Evolutionary conservation across 2,329 filamentous ascomycete genomes (phyloP), one percentile per base, ranked within the genome.

Genomic region (Beauveria asiatica): DNA sequence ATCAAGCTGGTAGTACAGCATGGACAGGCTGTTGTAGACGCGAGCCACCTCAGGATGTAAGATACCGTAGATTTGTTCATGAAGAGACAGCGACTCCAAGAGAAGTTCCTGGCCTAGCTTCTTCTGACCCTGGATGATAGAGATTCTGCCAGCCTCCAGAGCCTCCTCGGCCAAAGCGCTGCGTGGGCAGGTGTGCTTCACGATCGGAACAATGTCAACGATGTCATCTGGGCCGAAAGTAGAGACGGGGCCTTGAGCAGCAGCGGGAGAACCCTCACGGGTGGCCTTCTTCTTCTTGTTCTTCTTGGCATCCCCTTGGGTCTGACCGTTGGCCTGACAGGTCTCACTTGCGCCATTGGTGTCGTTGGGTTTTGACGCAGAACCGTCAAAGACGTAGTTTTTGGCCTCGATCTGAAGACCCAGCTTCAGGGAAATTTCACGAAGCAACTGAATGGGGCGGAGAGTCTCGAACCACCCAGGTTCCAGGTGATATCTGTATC

Each of bases 21-120:
- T 96, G 3, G 94, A 96, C 50, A 99, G 76, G 57, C 89, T 92
- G 75, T 96, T 93, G 79, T 99, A 99, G 30, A 96, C 89, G 64
- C 92, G 87, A 51, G 93, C 94, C 62, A 97, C 93, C 75, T 99
- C 94, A 1, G 94, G 92, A 72, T 99, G 94, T 27, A 99, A 81
- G 61, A 97, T 95, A 62, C 94, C 94, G 69, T 99, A 99, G 66
- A 99, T 97, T 74, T 99, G 94, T 79, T 99, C 94, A 70, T 99
- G 93, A 48, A 99, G 80, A 50, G 94, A 96, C 62, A 99, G 78
- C 42, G 92, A 97, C 75, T 99, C 94, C n/a, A 97, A 79, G 33
- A 99, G 83, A 60, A 99, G 83, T 74, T 99, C 94, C 74, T 97
- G 92, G 45, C 94, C 94, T 50, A 99, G 84, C 75, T 97, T 94